These are phyloP conservation scores for Xylaria acuta DNA, from an alignment of 495 filamentous ascomycete genomes.

Conservation along the genomic window DNA sequence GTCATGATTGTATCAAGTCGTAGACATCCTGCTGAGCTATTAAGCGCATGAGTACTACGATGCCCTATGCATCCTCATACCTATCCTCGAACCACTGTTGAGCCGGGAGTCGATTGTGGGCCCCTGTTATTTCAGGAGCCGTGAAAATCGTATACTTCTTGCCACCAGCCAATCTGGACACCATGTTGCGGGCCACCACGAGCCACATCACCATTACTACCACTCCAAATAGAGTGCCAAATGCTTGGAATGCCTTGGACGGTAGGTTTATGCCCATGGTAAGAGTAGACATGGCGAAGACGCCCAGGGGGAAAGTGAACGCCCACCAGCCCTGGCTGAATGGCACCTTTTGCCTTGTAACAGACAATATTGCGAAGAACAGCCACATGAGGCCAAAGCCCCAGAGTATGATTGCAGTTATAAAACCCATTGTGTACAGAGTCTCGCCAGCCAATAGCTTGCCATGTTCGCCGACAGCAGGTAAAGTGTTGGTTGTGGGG, in stretches of 20 bases:
- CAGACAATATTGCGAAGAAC: conserved; percentile 58
- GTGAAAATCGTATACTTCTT: conserved; percentile 8
- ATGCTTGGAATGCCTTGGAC: background rate
- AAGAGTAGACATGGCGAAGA: conserved; percentile 58
- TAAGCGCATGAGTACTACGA: background rate
- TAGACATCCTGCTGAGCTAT: background rate
- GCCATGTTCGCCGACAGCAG: conserved; percentile 13
- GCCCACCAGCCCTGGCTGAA: conserved; percentile 76
- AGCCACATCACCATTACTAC: conserved; percentile 14
- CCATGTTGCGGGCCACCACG: background rate
- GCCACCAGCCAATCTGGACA: conserved; percentile 1
- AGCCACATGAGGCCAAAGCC: conserved; percentile 68
- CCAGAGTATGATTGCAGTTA: conserved; percentile 64
- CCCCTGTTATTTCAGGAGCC: conserved; percentile 13
- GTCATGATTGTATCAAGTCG: background rate
- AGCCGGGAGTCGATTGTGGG: background rate
- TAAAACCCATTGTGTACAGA: conserved; percentile 60
- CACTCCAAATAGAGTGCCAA: conserved; percentile 14
- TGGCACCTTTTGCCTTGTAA: conserved; percentile 54
- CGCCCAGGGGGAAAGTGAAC: conserved; percentile 67
- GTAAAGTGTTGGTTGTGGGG: conserved; percentile 56
- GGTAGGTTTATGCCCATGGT: conserved; percentile 18
- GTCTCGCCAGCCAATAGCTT: conserved; percentile 50
- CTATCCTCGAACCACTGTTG: background rate
- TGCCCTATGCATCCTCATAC: background rate